Base-by-base conservation (phyloP, 805 yeast genomes). In the Metschnikowia arizonensis region DNA sequence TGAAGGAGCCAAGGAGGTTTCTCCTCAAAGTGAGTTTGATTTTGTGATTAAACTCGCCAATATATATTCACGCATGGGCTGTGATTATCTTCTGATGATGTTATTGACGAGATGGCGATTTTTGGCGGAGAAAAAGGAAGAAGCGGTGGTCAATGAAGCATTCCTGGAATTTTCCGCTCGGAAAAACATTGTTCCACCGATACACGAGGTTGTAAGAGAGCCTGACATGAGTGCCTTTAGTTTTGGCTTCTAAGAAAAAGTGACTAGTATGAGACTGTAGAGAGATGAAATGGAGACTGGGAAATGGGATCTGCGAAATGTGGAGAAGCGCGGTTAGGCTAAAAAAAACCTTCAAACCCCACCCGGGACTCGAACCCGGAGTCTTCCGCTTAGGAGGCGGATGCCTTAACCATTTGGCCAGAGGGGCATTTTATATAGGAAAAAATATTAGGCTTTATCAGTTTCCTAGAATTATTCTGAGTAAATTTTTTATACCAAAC, bases 1-100 rank as follows among this genome's bases (percentile, higher is more conserved):
- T 36, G 59, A 70, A 45, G 85, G 82, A 1, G 71, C 82, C 0
- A 54, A 72, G 4, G 68, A 72, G 6, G 62, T 79, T 8, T 64
- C 64, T 24, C 65, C 72, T 1, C 47, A 50, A 2, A 64, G 63
- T 33, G 97, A 91, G 56, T 79, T 77, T 45, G 68, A 73, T 4
- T 82, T 83, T 56, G 74, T 89, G 12, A 56, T 78, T 10, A 78
- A 81, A 50, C 83, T 83, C 6, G 74, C 85, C 6, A 68, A 75
- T 30, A 83, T 88, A 49, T 86, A 88, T 57, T 73, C 79, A 12
- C 72, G 95, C 46, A 88, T 90, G 96, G 98, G 98, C 0, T 90
- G 98, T 65, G 95, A 90, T 56, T 78, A 81, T 48, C 62, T 91
- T 33, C 81, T 89, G 0, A 58, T 86, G 19, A 74, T 79, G 42